These are phyloP conservation scores for Dioszegia crocea DNA, from an alignment of 768 basidiomycete genomes.

Conservation along the genomic window DNA sequence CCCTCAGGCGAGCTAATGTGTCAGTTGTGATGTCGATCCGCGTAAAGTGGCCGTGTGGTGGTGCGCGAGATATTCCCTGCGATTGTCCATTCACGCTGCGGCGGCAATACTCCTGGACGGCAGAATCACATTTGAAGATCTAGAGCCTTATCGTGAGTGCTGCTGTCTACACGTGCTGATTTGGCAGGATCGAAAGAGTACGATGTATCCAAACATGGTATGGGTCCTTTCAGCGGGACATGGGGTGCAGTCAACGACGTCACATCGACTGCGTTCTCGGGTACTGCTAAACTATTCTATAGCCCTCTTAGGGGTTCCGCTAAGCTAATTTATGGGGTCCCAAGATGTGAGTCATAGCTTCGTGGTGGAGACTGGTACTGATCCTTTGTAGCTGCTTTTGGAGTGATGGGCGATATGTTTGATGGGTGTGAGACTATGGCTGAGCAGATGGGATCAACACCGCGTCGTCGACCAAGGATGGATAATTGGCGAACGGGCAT, in stretches of 20 bases:
- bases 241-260: conserved; percentile 55
- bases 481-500: conserved; percentile 53
- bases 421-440: conserved; percentile 14
- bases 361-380: too few relatives aligned
- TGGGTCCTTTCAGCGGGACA: conserved; percentile 53
- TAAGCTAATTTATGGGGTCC: conserved; percentile 4
- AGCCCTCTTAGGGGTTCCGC: conserved; percentile 1
- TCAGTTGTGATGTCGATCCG: conserved; percentile 58
- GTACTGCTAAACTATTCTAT: conserved; percentile 9
- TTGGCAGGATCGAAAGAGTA: conserved; percentile 53
- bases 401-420: conserved; percentile 51
- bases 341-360: neutral
- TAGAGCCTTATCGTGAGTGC: conserved; percentile 57
- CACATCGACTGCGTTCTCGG: conserved; percentile 51
- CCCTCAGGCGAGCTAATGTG: conserved; percentile 1
- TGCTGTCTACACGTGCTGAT: neutral
- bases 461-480: conserved; percentile 35
- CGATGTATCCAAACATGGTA: conserved; percentile 49
- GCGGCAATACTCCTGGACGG: conserved; percentile 52
- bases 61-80: conserved; percentile 54
- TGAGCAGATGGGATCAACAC: conserved; percentile 9
- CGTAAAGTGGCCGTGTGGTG: conserved; percentile 60
- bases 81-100: conserved; percentile 56
- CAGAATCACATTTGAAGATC: conserved; percentile 4
- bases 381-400: conserved; percentile 19